Conservation (phyloP, 2,329 filamentous ascomycete species). For the Aspergillus floridensis region DNA sequence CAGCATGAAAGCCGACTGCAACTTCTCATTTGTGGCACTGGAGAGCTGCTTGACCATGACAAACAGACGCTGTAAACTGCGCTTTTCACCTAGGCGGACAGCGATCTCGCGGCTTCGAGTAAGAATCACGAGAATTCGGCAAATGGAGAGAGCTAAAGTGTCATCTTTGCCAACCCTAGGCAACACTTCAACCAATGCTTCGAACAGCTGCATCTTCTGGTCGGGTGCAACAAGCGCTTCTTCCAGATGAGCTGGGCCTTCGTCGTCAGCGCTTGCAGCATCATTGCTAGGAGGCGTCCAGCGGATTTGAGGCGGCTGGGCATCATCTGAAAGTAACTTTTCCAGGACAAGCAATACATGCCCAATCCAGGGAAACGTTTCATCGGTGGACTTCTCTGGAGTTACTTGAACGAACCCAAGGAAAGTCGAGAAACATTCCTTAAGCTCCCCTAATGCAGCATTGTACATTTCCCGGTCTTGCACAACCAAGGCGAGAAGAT, state of each 20-base stretch:
- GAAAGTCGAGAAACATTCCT: conserved; percentile 72
- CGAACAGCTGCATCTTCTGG: conserved; percentile 69
- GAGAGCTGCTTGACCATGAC: conserved; percentile 93
- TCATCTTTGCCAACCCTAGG: conserved; percentile 86
- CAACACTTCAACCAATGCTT: conserved; percentile 76
- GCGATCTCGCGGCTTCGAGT: conserved; percentile 77
- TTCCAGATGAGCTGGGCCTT: conserved; percentile 58
- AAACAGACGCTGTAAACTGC: conserved; percentile 84
- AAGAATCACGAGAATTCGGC: conserved; percentile 80
- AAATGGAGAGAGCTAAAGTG: conserved; percentile 75
- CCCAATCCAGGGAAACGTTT: conserved; percentile 87
- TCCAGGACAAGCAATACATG: conserved; percentile 89
- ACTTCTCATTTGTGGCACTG: conserved; percentile 70
- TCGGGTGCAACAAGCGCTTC: conserved; percentile 62
- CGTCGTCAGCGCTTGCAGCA: conserved; percentile 47
- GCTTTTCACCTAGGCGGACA: conserved; percentile 75
- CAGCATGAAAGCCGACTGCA: conserved; percentile 75
- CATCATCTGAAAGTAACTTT: conserved; percentile 83
- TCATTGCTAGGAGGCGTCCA: conserved; percentile 62
- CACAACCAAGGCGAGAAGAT: conserved; percentile 82
- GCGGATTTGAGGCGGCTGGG: conserved; percentile 69
- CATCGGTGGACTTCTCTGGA: conserved; percentile 65
- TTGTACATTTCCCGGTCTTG: conserved; percentile 80
- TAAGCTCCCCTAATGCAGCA: conserved; percentile 69
- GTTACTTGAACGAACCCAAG: conserved; percentile 72